Base-by-base conservation (phyloP, 2,329 filamentous ascomycete species). In the Paraphaeosphaeria sporulosa region DNA sequence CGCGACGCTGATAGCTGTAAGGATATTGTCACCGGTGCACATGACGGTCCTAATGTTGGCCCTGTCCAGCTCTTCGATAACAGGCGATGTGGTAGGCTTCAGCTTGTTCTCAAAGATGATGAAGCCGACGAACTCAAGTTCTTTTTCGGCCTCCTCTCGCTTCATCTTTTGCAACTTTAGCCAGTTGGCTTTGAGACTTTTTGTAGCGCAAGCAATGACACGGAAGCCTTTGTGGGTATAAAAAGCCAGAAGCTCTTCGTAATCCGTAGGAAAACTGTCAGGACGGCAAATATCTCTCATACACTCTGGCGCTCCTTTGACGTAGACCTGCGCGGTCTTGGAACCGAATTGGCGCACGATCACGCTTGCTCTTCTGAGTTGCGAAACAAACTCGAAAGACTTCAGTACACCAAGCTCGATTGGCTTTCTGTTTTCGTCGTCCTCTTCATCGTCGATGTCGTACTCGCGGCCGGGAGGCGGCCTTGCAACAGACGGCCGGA, bases 91-190 rank as follows among this genome's bases (percentile, higher is more conserved):
- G 21, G 87, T 93, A 1, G 92, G 89, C 77, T 99, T 99, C 62
- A 99, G 82, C 79, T 99, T 99, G 81, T 99, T 99, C 80, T 99
- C 95, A 70, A 99, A 99, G 56, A 99, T 90, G 73, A 99, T 98
- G 79, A 99, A 99, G 5, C 95, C 95, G 38, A 94, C 86, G 72
- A 99, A 98, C 48, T 94, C 88, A 12, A 99, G 85, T 34, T 89
- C 84, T 3, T 87, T 90, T 77, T 99, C 95, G 9, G 91, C 94
- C 55, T 97, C 91, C 42, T 89, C 82, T 32, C 95, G 90, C 68
- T 89, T 91, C 90, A 98, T 94, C 80, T 96, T 97, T 72, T 98
- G 93, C 7, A 94, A 89, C 75, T 96, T 96, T 57, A 97, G 88
- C 94, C 93, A 97, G 70, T 90, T 96, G 34, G 98, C 84, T 73